Conservation (phyloP, 192 early-diverging fungal genomes). For the Umbelopsis sp. region DNA sequence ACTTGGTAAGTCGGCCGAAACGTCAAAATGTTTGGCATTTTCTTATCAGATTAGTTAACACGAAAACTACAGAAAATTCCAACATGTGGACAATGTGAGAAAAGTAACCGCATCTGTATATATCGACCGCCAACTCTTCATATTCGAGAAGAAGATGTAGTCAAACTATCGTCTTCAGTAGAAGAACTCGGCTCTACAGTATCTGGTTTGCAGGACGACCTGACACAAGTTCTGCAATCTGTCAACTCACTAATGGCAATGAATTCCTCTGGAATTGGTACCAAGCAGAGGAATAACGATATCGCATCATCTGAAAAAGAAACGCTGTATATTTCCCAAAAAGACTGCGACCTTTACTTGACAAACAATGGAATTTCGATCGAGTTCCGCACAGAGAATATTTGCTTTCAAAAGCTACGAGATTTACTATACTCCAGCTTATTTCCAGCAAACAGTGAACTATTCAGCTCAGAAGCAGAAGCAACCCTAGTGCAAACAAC, state of each 20-base stretch:
- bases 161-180: not conserved
- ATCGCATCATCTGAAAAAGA: not conserved
- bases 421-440: not conserved
- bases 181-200: not conserved
- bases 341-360: slow-evolving; percentile 2
- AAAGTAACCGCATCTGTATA: not conserved
- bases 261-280: not conserved
- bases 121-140: slow-evolving; percentile 12
- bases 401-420: slow-evolving; percentile 13
- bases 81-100: not conserved
- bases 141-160: slow-evolving; percentile 17
- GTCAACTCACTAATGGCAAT: not conserved
- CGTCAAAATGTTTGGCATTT: not conserved
- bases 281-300: not conserved
- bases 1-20: slow-evolving; percentile 9
- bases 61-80: not conserved
- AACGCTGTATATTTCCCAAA: not conserved
- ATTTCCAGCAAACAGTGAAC: not conserved
- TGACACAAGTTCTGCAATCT: not conserved
- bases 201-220: not conserved
- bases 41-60: not conserved
- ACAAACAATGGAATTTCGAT: slow-evolving; percentile 13
- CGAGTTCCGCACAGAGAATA: not conserved
- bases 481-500: not conserved
- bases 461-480: not conserved